Conservation (phyloP, 345 rosid species). For the Salix purpurea region DNA sequence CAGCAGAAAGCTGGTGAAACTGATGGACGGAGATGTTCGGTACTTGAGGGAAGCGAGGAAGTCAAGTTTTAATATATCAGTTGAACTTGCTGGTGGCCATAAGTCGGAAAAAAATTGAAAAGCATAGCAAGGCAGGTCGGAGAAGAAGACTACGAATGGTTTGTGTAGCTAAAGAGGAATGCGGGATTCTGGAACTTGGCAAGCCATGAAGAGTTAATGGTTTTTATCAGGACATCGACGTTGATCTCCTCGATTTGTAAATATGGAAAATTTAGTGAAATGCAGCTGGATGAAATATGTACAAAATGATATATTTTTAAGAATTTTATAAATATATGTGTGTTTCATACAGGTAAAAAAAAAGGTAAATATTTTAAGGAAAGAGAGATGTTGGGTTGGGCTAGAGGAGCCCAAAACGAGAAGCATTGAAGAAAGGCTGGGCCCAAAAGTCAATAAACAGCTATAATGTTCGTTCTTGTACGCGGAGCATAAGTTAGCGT, state of each 20-base stretch:
- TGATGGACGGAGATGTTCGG: constrained; percentile 88
- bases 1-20: constrained; percentile 71
- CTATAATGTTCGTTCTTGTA: neutral
- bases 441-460: neutral
- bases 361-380: neutral
- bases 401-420: neutral
- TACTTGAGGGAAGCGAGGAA: constrained; percentile 81
- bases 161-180: neutral
- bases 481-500: neutral
- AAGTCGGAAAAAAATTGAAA: neutral
- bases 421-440: neutral
- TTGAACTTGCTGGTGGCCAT: constrained; percentile 66
- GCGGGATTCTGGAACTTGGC: neutral
- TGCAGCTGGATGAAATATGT: neutral
- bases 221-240: neutral
- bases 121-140: neutral
- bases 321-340: too few species aligned
- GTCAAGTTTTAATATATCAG: constrained; percentile 56
- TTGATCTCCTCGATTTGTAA: neutral
- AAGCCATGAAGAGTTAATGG: neutral
- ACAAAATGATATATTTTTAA: too few species aligned
- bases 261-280: neutral
- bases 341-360: too few species aligned
- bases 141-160: neutral
- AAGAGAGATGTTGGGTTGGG: neutral